Conservation (phyloP, 208 protist genomes). For the Leishmania arabica region DNA sequence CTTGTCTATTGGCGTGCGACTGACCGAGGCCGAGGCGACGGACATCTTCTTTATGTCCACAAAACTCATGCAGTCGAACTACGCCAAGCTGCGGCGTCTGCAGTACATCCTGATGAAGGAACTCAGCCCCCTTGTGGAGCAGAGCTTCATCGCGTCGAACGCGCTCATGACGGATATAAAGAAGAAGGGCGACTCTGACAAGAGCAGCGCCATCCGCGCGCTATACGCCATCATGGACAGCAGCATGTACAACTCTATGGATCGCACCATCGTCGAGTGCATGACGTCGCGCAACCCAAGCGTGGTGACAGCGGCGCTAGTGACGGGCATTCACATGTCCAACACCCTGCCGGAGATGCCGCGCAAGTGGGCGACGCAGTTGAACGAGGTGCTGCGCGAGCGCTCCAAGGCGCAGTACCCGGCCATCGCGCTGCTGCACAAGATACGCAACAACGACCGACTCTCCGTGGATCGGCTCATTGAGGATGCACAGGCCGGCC, state of each 20-base stretch:
- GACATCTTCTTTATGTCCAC: conserved; percentile 98
- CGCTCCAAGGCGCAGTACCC: conserved; percentile 97
- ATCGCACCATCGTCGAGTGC: conserved; percentile 97
- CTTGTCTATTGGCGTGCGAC: conserved; percentile 90
- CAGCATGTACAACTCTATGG: conserved; percentile 94
- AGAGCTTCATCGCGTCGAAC: conserved; percentile 97
- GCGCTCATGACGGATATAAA: conserved; percentile 98
- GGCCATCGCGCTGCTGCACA: conserved; percentile 95
- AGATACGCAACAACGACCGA: conserved; percentile 96
- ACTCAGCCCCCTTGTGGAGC: conserved; percentile 91
- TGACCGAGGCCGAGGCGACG: conserved; percentile 96
- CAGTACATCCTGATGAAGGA: conserved; percentile 99
- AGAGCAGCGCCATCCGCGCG: conserved; percentile 94
- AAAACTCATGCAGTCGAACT: conserved; percentile 97
- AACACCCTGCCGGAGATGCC: conserved; percentile 84
- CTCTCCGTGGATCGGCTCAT: conserved; percentile 96
- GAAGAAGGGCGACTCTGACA: conserved; percentile 90
- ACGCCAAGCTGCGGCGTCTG: conserved; percentile 96
- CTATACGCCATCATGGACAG: conserved; percentile 96
- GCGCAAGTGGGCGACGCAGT: conserved; percentile 95
- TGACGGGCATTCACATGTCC: conserved; percentile 97
- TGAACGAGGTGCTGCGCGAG: conserved; percentile 91
- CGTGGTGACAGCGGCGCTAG: conserved; percentile 96
- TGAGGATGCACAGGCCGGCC: conserved; percentile 74
- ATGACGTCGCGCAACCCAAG: conserved; percentile 96